Base-by-base conservation (phyloP, 2,329 filamentous ascomycete genomes). In the Fusarium incarnatum region DNA sequence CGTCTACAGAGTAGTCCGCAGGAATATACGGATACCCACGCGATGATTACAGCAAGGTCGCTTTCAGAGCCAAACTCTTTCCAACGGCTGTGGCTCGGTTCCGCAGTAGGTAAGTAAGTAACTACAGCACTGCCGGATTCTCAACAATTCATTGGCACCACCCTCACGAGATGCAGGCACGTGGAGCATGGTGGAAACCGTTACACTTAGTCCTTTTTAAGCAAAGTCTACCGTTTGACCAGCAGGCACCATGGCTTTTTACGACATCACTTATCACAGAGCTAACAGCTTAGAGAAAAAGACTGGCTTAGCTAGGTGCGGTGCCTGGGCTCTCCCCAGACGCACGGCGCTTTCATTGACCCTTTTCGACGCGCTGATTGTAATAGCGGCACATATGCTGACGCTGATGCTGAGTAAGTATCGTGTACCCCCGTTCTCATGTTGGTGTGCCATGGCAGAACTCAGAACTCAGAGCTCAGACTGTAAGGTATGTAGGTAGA, bases 141-240 rank as follows among this genome's bases (percentile, higher is more conserved):
- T 50, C 41, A 47, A 48, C 30, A 44, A 46, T 30, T 45, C 64
- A 64, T 64, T 68, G 65, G 60, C 68, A 69, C 67, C 60, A 64
- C 59, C 62, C 55, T 60, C 60, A 34, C 13, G 44, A 54, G n/a
- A 53, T 52, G 42, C 63, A 70, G 65, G 67, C 72, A 71, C 72
- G 67, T 73, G 72, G 72, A 66, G 64, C 53, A 65, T 64, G 49
- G 59, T 63, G 67, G 56, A 68, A 74, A 70, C 70, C 63, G 70
- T 73, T 73, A 41, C 57, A 56, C 60, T 62, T 73, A 55, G 50
- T 65, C 72, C 62, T 45, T 52, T 71, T 72, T 34, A 28, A 74
- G 71, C 52, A 69, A 67, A 73, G 68, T 57, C 67, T 34, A 62
- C 56, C 56, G 63, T 70, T 69, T 62, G 67, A 69, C 54, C 52